Evolutionary conservation across 164 flowering plant genomes (phyloP).

Genomic region (Cinnamomum chago): DNA sequence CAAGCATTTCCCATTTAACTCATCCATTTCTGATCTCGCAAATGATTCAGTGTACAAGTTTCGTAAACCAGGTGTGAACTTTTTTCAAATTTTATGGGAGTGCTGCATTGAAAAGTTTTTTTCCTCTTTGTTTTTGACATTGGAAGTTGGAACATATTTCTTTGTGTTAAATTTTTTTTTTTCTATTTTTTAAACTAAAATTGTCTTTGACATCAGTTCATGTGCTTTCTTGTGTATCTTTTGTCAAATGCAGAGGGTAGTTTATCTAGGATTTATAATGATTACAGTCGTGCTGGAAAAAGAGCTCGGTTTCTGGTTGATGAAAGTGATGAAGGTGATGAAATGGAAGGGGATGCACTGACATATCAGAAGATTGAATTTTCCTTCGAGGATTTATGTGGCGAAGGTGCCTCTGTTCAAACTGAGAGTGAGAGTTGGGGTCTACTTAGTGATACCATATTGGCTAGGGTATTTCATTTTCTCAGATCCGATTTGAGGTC

Average conservation of each 20-base stretch:
- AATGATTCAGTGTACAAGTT: constrained; percentile 17
- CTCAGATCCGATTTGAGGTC: constrained; percentile 74
- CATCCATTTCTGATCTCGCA: constrained; percentile 9
- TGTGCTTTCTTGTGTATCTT: background rate
- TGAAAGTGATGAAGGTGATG: constrained; percentile 61
- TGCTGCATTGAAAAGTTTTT: background rate
- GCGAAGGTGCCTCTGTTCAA: constrained; percentile 36
- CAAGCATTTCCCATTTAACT: constrained; percentile 29
- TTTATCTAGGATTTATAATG: constrained; percentile 12
- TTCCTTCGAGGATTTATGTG: constrained; percentile 69
- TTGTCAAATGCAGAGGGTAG: constrained; percentile 15
- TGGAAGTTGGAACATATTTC: background rate
- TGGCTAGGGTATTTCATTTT: constrained; percentile 84
- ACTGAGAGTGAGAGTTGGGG: constrained; percentile 61
- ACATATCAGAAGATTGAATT: constrained; percentile 30
- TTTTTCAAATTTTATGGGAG: background rate
- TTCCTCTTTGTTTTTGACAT: background rate
- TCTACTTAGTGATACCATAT: constrained; percentile 55
- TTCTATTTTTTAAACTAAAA: background rate
- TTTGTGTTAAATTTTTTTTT: background rate
- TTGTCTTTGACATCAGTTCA: background rate
- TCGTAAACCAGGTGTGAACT: constrained; percentile 42
- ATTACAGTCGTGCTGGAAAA: constrained; percentile 42
- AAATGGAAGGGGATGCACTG: constrained; percentile 35
- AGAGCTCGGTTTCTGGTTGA: constrained; percentile 46